Evolutionary conservation across 129 eudicot genomes (phyloP).

Genomic region (Glebionis coronaria): DNA sequence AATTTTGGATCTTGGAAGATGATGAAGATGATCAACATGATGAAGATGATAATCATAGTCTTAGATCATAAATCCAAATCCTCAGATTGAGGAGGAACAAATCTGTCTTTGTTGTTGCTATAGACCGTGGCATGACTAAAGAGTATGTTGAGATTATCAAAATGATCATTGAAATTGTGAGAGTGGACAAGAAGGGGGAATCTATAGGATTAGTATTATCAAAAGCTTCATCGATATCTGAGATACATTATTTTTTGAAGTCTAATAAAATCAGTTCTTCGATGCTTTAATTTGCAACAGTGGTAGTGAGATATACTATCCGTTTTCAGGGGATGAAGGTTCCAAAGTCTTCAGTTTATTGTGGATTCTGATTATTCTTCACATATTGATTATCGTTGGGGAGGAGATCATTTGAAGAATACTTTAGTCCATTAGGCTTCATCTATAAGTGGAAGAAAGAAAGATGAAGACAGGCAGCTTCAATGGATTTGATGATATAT

Average conservation of each 20-base stretch:
- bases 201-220: conserved; percentile 55
- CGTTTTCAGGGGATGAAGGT: conserved; percentile 42
- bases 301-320: conserved; percentile 71
- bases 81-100: conserved; percentile 51
- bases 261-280: conserved; percentile 42
- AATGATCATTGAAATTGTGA: conserved; percentile 39
- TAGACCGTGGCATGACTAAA: conserved; percentile 48
- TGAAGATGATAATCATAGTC: too few species aligned
- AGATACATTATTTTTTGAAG: conserved; percentile 46
- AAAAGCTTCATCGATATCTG: conserved; percentile 53
- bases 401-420: conserved; percentile 67
- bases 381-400: conserved; percentile 85
- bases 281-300: conserved; percentile 83
- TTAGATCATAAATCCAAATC: too few species aligned
- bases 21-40: too few species aligned
- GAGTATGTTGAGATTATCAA: conserved; percentile 36
- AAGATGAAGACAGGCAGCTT: conserved; percentile 45
- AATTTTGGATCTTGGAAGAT: too few species aligned
- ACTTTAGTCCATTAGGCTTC: conserved; percentile 66
- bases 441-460: conserved; percentile 37
- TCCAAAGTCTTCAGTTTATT: conserved; percentile 36
- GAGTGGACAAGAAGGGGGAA: conserved; percentile 35
- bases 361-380: conserved; percentile 59
- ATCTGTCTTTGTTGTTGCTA: conserved; percentile 47
- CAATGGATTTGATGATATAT: too few species aligned